Percentiles rank a stretch among this genome's conserved stretches.
phyloP scores from a whole-genome alignment of 345 rosid genomes.

The Aquilaria yunnanensis region DNA sequence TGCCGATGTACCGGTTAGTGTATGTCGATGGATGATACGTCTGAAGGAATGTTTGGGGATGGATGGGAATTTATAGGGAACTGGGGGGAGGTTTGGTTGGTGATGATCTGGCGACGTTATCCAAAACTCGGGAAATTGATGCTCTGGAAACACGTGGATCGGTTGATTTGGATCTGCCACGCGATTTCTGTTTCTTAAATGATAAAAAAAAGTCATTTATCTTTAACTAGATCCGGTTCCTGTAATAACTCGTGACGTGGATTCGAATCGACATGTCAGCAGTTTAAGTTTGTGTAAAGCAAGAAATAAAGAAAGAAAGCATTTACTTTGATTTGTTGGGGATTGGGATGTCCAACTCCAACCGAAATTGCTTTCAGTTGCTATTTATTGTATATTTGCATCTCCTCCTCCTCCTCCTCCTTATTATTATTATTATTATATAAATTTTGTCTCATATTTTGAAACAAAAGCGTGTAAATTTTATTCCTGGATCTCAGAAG shows the following conservation, averaged over 20 bases:
- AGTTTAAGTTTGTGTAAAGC: no score
- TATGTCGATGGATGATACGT: background rate
- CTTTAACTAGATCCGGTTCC: background rate
- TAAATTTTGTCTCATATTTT: no score
- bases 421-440: no score
- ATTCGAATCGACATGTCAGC: no score
- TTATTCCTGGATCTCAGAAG: background rate
- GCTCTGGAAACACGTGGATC: slow-evolving; percentile 2
- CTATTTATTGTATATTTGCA: no score
- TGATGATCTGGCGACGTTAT: slow-evolving; percentile 30
- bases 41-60: background rate
- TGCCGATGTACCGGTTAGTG: background rate
- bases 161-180: slow-evolving; percentile 8
- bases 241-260: no score
- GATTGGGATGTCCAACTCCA: no score
- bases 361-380: no score
- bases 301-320: no score
- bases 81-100: background rate
- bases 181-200: background rate
- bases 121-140: slow-evolving; percentile 7
- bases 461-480: no score
- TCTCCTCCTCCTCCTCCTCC: no score
- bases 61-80: background rate
- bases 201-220: background rate
- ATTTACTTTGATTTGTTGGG: no score